Percentiles rank a stretch among this genome's conserved stretches.
phyloP scores from a whole-genome alignment of 768 basidiomycete species.

The Mycena galericulata region DNA sequence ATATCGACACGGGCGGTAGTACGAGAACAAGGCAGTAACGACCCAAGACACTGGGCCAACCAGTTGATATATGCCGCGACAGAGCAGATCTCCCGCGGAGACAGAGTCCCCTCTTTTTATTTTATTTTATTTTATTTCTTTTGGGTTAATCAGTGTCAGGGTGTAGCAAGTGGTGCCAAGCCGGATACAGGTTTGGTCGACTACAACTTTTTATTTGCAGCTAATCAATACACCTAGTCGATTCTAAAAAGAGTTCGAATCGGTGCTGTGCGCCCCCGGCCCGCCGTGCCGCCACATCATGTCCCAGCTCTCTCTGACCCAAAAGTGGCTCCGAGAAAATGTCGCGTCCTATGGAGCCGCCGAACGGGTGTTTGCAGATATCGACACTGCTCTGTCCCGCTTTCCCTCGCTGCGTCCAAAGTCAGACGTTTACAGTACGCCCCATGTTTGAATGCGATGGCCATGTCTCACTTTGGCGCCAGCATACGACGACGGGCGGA shows the following conservation, averaged over 20 bases:
- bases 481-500: conserved; percentile 96
- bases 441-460: conserved; percentile 36
- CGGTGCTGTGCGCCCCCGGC: too few relatives aligned
- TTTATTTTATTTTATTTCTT: too few relatives aligned
- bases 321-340: conserved; percentile 78
- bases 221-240: too few relatives aligned
- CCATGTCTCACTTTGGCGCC: conserved; percentile 1
- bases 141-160: too few relatives aligned
- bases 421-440: conserved; percentile 82
- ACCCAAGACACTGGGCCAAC: too few relatives aligned
- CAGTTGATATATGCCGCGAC: too few relatives aligned
- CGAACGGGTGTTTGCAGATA: conserved; percentile 72
- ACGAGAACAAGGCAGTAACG: background rate
- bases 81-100: too few relatives aligned
- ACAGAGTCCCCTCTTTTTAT: too few relatives aligned
- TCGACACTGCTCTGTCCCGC: conserved; percentile 67
- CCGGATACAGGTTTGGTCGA: too few relatives aligned
- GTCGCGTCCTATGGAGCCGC: conserved; percentile 64
- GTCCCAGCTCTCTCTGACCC: conserved; percentile 51
- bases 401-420: conserved; percentile 76
- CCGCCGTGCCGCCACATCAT: background rate
- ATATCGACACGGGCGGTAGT: background rate
- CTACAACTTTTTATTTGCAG: too few relatives aligned
- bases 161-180: too few relatives aligned
- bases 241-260: too few relatives aligned